Evolutionary conservation across 2,329 filamentous ascomycete genomes (phyloP).

Genomic region (Kalmusia sp.): DNA sequence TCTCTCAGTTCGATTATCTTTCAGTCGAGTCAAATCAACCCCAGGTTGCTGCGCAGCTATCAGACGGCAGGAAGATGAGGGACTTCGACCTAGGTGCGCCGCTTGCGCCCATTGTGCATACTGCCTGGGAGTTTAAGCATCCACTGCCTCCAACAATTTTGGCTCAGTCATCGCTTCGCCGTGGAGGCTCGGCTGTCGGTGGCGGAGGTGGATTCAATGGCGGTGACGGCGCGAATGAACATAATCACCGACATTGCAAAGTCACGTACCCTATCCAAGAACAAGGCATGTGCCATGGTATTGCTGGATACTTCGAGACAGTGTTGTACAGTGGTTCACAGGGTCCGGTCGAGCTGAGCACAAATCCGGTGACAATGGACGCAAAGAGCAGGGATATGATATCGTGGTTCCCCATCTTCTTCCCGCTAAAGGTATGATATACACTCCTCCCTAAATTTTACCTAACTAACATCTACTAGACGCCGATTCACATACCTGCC

Average conservation of each 20-base stretch:
- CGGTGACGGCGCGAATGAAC: constrained; percentile 83
- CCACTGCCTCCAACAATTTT: constrained; percentile 70
- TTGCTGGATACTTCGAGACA: constrained; percentile 95
- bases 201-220: constrained; percentile 77
- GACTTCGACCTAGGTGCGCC: constrained; percentile 41
- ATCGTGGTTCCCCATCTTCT: constrained; percentile 99
- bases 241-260: constrained; percentile 83
- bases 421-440: constrained; percentile 81
- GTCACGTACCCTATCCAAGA: constrained; percentile 79
- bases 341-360: constrained; percentile 83
- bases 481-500: constrained; percentile 83
- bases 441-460: neutral
- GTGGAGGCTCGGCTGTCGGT: constrained; percentile 69
- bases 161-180: constrained; percentile 61
- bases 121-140: constrained; percentile 82
- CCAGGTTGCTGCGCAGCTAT: constrained; percentile 59
- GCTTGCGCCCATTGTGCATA: constrained; percentile 64
- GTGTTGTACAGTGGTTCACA: constrained; percentile 75
- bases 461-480: constrained; percentile 58
- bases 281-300: constrained; percentile 84
- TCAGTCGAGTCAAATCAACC: constrained; percentile 58
- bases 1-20: constrained; percentile 88
- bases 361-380: constrained; percentile 89
- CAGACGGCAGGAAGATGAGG: constrained; percentile 42
- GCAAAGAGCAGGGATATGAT: constrained; percentile 97